These are phyloP conservation scores for Isatis lusitanica DNA, from an alignment of 441 rosid species.

Conservation along the genomic window DNA sequence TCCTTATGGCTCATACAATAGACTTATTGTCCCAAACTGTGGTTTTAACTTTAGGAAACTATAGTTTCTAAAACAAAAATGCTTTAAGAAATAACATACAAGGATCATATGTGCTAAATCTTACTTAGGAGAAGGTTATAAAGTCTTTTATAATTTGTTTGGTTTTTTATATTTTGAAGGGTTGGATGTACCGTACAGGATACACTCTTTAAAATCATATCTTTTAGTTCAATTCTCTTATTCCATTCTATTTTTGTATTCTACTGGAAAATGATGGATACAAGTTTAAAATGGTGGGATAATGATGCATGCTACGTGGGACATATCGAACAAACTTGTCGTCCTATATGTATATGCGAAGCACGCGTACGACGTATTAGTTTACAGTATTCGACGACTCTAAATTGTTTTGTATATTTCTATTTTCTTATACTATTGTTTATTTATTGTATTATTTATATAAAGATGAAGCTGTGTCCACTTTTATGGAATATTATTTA, in stretches of 20 bases:
- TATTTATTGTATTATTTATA: too few relatives aligned
- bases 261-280: conserved; percentile 5
- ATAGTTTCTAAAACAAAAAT: too few relatives aligned
- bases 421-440: too few relatives aligned
- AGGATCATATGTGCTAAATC: too few relatives aligned
- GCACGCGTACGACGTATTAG: not conserved
- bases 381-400: too few relatives aligned
- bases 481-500: too few relatives aligned
- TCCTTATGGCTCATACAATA: not conserved
- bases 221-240: not conserved
- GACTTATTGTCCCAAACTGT: not conserved
- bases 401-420: too few relatives aligned
- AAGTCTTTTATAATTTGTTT: too few relatives aligned
- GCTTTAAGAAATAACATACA: too few relatives aligned
- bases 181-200: not conserved
- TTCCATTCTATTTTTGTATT: conserved; percentile 3
- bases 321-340: conserved; percentile 5
- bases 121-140: too few relatives aligned
- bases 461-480: too few relatives aligned
- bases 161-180: not conserved
- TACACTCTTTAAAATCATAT: not conserved
- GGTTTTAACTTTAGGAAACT: not conserved
- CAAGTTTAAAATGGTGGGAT: conserved; percentile 7
- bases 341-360: conserved; percentile 4
- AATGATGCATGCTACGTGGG: conserved; percentile 23